Evolutionary conservation across 2,329 filamentous ascomycete genomes (phyloP).

Genomic region (Domatiomyces globalis): DNA sequence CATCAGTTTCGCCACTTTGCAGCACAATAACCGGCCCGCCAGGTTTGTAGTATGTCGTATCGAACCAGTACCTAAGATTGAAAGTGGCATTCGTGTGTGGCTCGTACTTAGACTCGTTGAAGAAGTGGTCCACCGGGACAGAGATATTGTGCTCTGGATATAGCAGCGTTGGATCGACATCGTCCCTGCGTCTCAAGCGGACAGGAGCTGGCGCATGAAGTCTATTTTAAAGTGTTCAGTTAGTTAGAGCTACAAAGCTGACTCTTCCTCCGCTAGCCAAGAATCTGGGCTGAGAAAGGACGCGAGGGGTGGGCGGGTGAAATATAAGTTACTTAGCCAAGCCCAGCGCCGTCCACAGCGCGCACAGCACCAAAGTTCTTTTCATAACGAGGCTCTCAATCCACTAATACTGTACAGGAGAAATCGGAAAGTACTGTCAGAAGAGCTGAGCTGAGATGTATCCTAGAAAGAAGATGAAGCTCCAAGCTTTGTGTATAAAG

Average conservation of each 20-base stretch:
- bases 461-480: too few relatives aligned
- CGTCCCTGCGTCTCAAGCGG: slow-evolving; percentile 1
- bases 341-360: not conserved
- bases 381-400: not conserved
- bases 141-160: slow-evolving; percentile 40
- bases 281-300: too few relatives aligned
- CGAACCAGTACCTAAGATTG: slow-evolving; percentile 68
- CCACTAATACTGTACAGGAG: not conserved
- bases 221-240: not conserved
- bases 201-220: slow-evolving; percentile 2
- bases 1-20: slow-evolving; percentile 55
- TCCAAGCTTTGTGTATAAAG: too few relatives aligned
- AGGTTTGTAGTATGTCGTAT: slow-evolving; percentile 56
- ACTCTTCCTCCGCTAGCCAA: too few relatives aligned
- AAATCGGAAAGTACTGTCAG: too few relatives aligned
- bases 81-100: slow-evolving; percentile 59
- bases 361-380: not conserved
- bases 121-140: slow-evolving; percentile 64
- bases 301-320: not conserved
- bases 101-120: slow-evolving; percentile 62
- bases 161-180: slow-evolving; percentile 14
- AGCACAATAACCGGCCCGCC: slow-evolving; percentile 74
- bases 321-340: not conserved
- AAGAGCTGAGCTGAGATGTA: too few relatives aligned
- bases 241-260: not conserved